A percentile compares a stretch with the other conserved stretches of the same genome.
Conservation (phyloP, 148 eudicot genomes). For the Polygonum aviculare region DNA sequence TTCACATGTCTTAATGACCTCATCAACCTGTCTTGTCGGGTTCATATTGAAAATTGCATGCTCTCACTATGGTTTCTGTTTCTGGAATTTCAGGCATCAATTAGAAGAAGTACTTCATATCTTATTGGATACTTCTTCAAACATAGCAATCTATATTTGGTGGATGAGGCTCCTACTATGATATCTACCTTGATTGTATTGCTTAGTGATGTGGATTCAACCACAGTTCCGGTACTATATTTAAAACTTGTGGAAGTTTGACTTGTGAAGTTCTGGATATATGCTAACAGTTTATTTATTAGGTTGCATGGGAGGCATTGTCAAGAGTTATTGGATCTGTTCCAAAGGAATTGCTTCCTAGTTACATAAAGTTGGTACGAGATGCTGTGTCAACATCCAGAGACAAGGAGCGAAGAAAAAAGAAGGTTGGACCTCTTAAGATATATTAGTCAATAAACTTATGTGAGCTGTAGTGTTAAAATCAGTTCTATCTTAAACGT, state of each 20-base stretch:
- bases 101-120: conserved; percentile 70
- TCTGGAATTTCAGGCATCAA: conserved; percentile 47
- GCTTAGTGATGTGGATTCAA: conserved; percentile 86
- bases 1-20: background rate
- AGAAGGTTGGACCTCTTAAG: conserved; percentile 36
- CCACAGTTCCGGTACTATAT: conserved; percentile 53
- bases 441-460: background rate
- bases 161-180: conserved; percentile 87
- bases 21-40: background rate
- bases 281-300: conserved; percentile 21
- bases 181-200: conserved; percentile 75
- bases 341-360: conserved; percentile 91
- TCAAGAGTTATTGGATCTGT: conserved; percentile 69
- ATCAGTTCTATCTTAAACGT: background rate
- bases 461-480: background rate
- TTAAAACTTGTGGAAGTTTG: conserved; percentile 6
- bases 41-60: background rate
- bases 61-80: background rate
- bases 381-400: conserved; percentile 95
- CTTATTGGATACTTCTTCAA: conserved; percentile 85
- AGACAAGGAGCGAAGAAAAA: conserved; percentile 91
- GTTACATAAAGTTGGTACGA: conserved; percentile 82
- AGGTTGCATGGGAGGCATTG: conserved; percentile 97
- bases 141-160: conserved; percentile 81
- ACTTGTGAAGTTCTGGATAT: conserved; percentile 4